Evolutionary conservation across 306 rosid species (phyloP), one percentile per base, ranked within the genome.

Genomic region (Carpinus viminea): DNA sequence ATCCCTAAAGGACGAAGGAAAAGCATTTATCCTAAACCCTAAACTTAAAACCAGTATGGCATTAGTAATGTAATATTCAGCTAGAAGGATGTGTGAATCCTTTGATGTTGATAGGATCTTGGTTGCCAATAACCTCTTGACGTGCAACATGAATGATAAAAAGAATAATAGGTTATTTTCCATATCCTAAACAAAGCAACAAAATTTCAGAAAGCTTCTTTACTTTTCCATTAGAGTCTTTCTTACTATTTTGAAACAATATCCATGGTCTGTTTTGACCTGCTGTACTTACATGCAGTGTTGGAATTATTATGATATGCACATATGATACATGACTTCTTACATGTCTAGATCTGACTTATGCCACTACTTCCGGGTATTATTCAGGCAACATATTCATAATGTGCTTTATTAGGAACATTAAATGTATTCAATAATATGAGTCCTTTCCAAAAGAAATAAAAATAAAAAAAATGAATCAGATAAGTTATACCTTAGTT

Each of bases 401-500:
- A 24, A 52, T 68, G 38, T 76, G 74, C 73, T 70, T 79, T 70
- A 31, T 50, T 74, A 50, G 43, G 65, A 52, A 72, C 72, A 68
- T 50, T 79, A 69, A 68, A 51, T 78, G 57, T 59, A 48, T 81
- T 48, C 43, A 21, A 73, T 68, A 8, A 20, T 7, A 15, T 12
- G 21, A 62, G 53, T 24, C 26, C 26, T 24, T 24, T 24, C 26
- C 26, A 24, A 24, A 24, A 24, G 26, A 24, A 24, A 24, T 24
- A 24, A 24, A 24, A 24, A n/a, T n/a, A n/a, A 24, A 24, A 24
- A 24, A 24, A 24, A 15, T 12, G 21, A 62, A 48, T 83, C 76
- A 77, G 17, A 81, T 75, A 84, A 57, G 53, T 75, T 77, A 62
- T 57, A 17, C 51, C 17, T 68, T 69, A 13, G 31, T 3, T 77